These are phyloP conservation scores for Microsporum ferrugineum DNA, from an alignment of 2,329 filamentous ascomycete genomes.

Conservation along the genomic window DNA sequence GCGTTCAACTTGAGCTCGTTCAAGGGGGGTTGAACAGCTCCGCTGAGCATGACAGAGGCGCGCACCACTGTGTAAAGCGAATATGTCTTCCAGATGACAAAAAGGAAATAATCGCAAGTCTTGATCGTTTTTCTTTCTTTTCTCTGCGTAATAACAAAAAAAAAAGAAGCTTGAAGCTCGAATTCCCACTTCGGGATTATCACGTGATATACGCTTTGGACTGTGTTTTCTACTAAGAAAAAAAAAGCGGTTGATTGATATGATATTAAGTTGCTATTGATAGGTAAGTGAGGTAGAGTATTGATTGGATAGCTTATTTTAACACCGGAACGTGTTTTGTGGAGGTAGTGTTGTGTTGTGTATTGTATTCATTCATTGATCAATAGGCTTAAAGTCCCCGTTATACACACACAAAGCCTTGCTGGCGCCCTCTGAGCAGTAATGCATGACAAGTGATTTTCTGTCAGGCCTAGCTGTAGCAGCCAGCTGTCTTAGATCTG, in stretches of 20 bases:
- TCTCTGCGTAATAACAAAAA: background rate
- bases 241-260: background rate
- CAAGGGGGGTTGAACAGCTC: background rate
- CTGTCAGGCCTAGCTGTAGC: constrained; percentile 35
- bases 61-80: background rate
- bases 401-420: constrained; percentile 57
- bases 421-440: constrained; percentile 81
- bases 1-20: background rate
- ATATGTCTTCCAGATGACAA: background rate
- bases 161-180: background rate
- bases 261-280: background rate
- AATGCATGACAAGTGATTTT: constrained; percentile 70
- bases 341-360: background rate
- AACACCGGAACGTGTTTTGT: background rate
- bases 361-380: background rate
- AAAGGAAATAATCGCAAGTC: background rate
- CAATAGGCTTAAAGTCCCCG: constrained; percentile 38
- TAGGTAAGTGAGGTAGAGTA: background rate
- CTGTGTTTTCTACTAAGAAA: background rate
- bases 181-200: background rate
- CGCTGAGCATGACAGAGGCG: background rate
- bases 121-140: background rate
- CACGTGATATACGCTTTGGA: background rate
- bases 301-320: background rate
- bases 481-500: constrained; percentile 69